Base-by-base conservation (phyloP, 305 asterid genomes). In the Rubia balearica region DNA sequence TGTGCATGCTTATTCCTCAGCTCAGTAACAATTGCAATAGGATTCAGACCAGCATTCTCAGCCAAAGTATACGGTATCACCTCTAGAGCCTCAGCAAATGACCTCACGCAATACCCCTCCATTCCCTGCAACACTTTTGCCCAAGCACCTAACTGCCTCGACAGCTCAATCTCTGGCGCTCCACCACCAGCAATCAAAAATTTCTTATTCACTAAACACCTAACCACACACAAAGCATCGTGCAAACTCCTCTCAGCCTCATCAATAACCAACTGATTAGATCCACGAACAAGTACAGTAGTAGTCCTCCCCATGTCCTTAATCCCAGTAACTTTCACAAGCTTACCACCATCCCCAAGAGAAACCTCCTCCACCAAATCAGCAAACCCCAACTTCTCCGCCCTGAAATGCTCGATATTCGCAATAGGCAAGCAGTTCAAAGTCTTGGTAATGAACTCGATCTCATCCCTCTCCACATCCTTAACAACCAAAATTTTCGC, bases 191-290 rank as follows among this genome's bases (percentile, higher is more conserved):
- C 96, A 85, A 94, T 91, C 86, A 94, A 84, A 80, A 86, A 94
- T 80, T 81, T 88, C 86, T 91, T 94, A 82, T 85, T 88, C 75
- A 94, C 98, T 87, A 94, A 77, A 78, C 98, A 93, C 87, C 98
- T 86, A 45, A 93, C 93, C 68, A 93, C 98, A 71, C 98, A 93
- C 77, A 93, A 76, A 0, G 98, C 97, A 78, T 94, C 97, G 13
- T 89, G 98, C 95, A 94, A 73, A 77, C 98, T 94, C 85, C 99
- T 87, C 80, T 94, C 99, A 62, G 99, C 97, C 84, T 94, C 99
- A 76, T 91, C 99, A 68, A 91, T 67, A 68, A 94, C 99, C 89
- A 94, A 75, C 71, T 85, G 95, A 66, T 94, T 94, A 0, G 98
- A 94, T 55, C 97, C 98, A 43, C 97, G 92, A 40, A 89, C 98